Evolutionary conservation across 352 stramenopile genomes (phyloP), one percentile per base, ranked within the genome.

Genomic region (Pythium myriotylum): DNA sequence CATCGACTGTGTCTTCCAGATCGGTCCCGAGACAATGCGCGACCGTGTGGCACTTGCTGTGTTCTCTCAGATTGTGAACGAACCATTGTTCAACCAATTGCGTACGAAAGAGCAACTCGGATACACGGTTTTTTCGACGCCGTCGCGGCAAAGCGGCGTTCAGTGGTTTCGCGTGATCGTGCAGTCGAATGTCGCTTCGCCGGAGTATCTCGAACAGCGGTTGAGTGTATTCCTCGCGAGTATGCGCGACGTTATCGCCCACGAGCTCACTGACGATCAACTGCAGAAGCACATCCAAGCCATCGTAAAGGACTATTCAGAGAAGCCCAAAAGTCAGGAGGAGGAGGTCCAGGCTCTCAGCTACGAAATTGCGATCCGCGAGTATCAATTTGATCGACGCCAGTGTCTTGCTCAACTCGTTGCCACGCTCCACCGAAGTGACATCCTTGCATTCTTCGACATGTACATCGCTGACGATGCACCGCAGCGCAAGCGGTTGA

Each of bases 371-470:
- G 70, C 67, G 3, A 75, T 78, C 51, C 72, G 88, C 16, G 72
- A 81, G 43, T 94, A 92, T 56, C 53, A 79, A n/a, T 96, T 96
- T 59, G 77, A 84, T 33, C 72, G 80, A 4, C 72, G 70, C 26
- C 43, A 65, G 14, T 56, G 63, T 16, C 67, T 90, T 4, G 82
- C 75, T 8, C 24, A 63, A 26, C 61, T 81, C 20, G 76, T 90
- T 8, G 51, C 65, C 10, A 77, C 69, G 0, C 40, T 92, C 14
- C 72, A 78, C 16, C 56, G 73, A 29, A 64, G 42, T 9, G 82
- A 90, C 51, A 19, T 96, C 29, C 43, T 94, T 14, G 63, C 73
- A 29, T 91, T 93, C 58, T 91, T 90, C 45, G 84, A 95, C 56
- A 37, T 52, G 16, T 84, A 77, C 52, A 82, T 77, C 54, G 48